Evolutionary conservation across 495 filamentous ascomycete genomes (phyloP).

Genomic region (Rhypophila decipiens): DNA sequence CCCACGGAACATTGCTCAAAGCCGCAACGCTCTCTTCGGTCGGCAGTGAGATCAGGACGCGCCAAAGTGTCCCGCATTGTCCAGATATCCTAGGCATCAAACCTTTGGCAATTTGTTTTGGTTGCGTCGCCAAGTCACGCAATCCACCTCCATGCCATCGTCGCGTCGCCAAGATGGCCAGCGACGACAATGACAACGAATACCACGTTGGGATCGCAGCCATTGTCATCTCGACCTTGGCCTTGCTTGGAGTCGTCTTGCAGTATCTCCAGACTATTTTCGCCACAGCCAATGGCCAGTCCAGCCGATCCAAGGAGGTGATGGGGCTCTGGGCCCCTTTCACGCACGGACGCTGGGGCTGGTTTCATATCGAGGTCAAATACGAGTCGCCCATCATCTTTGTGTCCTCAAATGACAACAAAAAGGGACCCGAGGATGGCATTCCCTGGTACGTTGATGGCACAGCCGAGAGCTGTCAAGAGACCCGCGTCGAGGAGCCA

Average conservation of each 20-base stretch:
- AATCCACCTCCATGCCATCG: too few relatives aligned
- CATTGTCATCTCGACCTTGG: constrained; percentile 15
- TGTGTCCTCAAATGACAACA: constrained; percentile 25
- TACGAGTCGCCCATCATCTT: constrained; percentile 40
- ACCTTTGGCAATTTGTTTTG: too few relatives aligned
- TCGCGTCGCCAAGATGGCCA: neutral
- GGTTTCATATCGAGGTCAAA: constrained; percentile 35
- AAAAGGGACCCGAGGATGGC: constrained; percentile 24
- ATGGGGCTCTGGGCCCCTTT: constrained; percentile 33
- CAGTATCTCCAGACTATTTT: constrained; percentile 15
- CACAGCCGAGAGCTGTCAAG: constrained; percentile 23
- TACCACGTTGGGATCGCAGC: constrained; percentile 14
- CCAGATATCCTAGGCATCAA: too few relatives aligned
- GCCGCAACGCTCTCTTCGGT: too few relatives aligned
- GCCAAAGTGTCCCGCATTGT: too few relatives aligned
- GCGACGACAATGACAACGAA: neutral
- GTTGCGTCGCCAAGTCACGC: too few relatives aligned
- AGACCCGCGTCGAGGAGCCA: constrained; percentile 19
- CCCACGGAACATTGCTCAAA: too few relatives aligned
- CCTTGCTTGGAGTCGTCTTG: constrained; percentile 9
- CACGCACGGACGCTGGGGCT: constrained; percentile 23
- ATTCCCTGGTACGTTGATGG: constrained; percentile 28
- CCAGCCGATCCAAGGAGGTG: constrained; percentile 19
- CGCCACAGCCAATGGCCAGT: constrained; percentile 5
- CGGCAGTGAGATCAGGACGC: too few relatives aligned